A percentile compares a stretch with the other conserved stretches of the same genome.
phyloP scores from a whole-genome alignment of 345 rosid species.

The Salix suchowensis region DNA sequence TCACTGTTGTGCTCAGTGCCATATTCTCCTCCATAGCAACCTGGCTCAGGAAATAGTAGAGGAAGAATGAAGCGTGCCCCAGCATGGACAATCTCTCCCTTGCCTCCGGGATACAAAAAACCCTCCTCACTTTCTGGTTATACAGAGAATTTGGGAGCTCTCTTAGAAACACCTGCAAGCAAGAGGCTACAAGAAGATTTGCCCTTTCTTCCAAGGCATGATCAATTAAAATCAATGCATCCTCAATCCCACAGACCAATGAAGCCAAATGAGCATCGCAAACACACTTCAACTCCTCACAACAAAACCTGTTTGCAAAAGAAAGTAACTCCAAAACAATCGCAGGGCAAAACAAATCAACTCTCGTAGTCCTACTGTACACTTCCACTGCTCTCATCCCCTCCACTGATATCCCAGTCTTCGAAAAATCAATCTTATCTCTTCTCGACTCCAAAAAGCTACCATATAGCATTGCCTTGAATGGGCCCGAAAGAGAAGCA shows the following conservation, averaged over 20 bases:
- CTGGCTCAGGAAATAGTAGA: conserved; percentile 82
- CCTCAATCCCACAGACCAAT: conserved; percentile 41
- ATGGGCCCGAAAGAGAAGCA: conserved; percentile 69
- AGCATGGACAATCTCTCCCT: conserved; percentile 50
- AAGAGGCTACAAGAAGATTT: conserved; percentile 68
- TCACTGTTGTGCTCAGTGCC: conserved; percentile 37
- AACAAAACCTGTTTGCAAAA: conserved; percentile 79
- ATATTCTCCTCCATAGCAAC: conserved; percentile 66
- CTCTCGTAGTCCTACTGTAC: conserved; percentile 61
- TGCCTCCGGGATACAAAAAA: conserved; percentile 57
- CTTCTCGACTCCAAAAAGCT: conserved; percentile 57
- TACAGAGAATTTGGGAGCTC: conserved; percentile 61
- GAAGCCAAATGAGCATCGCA: conserved; percentile 80
- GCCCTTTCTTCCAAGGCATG: conserved; percentile 72
- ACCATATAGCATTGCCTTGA: conserved; percentile 80
- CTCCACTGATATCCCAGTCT: conserved; percentile 50
- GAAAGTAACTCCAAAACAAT: conserved; percentile 68
- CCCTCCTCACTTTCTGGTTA: conserved; percentile 45
- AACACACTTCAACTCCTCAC: conserved; percentile 73
- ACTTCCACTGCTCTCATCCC: conserved; percentile 74
- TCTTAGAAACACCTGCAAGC: conserved; percentile 75
- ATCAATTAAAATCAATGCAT: conserved; percentile 64
- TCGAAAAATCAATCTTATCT: conserved; percentile 55
- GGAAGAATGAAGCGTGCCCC: conserved; percentile 63
- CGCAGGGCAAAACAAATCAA: conserved; percentile 50